A percentile compares a stretch with the other conserved stretches of the same genome.
These are phyloP conservation scores for Erythrobasidium hasegawianum DNA, from an alignment of 1,284 basidiomycete species.

Conservation along the genomic window DNA sequence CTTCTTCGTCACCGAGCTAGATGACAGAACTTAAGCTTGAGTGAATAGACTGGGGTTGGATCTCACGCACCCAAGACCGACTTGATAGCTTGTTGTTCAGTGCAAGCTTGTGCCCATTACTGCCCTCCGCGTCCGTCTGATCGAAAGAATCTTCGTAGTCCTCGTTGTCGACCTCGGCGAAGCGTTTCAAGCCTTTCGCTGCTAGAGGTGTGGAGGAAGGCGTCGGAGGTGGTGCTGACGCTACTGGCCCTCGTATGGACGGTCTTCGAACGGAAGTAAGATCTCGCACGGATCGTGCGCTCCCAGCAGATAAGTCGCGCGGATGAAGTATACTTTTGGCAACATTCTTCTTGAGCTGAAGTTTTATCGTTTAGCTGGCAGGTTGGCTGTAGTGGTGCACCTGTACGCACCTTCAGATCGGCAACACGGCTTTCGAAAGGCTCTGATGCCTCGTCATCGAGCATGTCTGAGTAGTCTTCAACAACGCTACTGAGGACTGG, in stretches of 20 bases:
- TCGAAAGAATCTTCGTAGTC: slow-evolving; percentile 60
- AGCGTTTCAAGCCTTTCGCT: slow-evolving; percentile 7
- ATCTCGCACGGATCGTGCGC: neutral
- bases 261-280: neutral
- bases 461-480: slow-evolving; percentile 86
- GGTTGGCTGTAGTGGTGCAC: too few species aligned
- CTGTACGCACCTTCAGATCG: slow-evolving; percentile 77
- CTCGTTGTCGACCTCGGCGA: slow-evolving; percentile 60
- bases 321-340: slow-evolving; percentile 35
- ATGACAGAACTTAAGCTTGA: neutral
- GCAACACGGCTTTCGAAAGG: slow-evolving; percentile 67
- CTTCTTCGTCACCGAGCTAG: slow-evolving; percentile 71
- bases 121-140: slow-evolving; percentile 58
- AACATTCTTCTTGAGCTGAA: slow-evolving; percentile 6
- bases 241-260: slow-evolving; percentile 3
- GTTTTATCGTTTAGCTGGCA: too few species aligned
- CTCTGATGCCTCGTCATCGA: slow-evolving; percentile 60
- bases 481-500: slow-evolving; percentile 51
- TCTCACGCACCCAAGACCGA: slow-evolving; percentile 59
- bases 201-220: neutral
- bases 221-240: neutral
- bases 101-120: slow-evolving; percentile 57
- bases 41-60: too few species aligned
- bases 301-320: slow-evolving; percentile 32
- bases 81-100: slow-evolving; percentile 68